Percentiles rank a stretch among this genome's conserved stretches.
Evolutionary conservation across 2,329 filamentous ascomycete genomes (phyloP).

Genomic region (Cladosporium velox): DNA sequence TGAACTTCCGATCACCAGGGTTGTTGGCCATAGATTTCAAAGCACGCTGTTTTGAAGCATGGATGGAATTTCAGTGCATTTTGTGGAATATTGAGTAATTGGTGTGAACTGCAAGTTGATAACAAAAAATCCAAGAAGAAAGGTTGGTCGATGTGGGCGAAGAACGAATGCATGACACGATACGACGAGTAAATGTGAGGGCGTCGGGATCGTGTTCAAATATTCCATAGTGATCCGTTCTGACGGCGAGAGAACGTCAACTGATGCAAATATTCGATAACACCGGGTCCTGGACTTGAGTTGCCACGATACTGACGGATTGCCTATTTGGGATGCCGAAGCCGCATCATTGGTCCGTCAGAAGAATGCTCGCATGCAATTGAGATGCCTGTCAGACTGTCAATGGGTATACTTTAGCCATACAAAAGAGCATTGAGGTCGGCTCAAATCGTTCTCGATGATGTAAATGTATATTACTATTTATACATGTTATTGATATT

Average conservation of each 20-base stretch:
- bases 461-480: background rate
- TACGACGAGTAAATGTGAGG: background rate
- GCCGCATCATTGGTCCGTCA: background rate
- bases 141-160: background rate
- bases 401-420: background rate
- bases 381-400: background rate
- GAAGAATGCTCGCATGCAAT: too few species aligned
- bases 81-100: background rate
- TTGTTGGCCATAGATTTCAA: too few species aligned
- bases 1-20: background rate
- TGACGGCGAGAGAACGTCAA: constrained; percentile 7
- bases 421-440: background rate
- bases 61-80: too few species aligned
- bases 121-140: background rate
- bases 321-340: constrained; percentile 12
- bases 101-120: background rate
- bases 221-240: background rate
- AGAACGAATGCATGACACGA: background rate
- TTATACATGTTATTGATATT: background rate
- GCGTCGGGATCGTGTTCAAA: too few species aligned
- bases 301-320: constrained; percentile 7
- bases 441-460: background rate
- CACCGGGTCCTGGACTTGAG: background rate
- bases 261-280: constrained; percentile 17
- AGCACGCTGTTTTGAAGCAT: too few species aligned